Evolutionary conservation across 306 rosid genomes (phyloP), one percentile per base, ranked within the genome.

Genomic region (Glycine soja): DNA sequence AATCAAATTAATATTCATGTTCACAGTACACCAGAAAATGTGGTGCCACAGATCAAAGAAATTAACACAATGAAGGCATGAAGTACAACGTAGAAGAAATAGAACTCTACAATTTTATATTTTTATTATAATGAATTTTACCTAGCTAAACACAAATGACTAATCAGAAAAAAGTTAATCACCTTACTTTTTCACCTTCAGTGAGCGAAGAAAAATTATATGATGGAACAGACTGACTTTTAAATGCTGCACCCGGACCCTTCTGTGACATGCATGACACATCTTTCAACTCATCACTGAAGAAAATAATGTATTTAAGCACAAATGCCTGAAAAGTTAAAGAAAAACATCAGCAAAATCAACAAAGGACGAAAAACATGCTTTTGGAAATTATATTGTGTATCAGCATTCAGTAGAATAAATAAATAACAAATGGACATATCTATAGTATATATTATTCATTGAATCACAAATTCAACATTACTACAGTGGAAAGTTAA

Each of bases 151-250:
- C 70, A 84, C 63, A 77, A 24, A 82, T 10, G 70, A 72, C 46
- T 80, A 64, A 47, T 72, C 62, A 72, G 74, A 79, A 69, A 59
- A 80, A 59, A 83, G 81, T 59, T 84, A 84, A 80, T 92, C 90
- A 95, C 99, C 99, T 95, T 82, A 86, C 80, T 90, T 89, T 95
- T 75, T 82, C 90, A 86, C 78, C 90, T 72, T 93, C 98, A 66
- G 93, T 70, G 78, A 89, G 90, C 65, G 94, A 88, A 72, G 94
- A 73, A 86, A 93, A 86, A 86, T 86, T 81, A 84, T 83, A 82
- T 8, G 97, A 82, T 82, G 93, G 85, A 86, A 78, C 88, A 85
- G 83, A 75, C 48, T 77, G 88, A 88, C 87, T 88, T 79, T 77
- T 86, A 75, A 85, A 83, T 66, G 75, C 76, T 36, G 81, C 86